Conservation (phyloP, 2,329 filamentous ascomycete genomes). For the Aspergillus awamori region DNA sequence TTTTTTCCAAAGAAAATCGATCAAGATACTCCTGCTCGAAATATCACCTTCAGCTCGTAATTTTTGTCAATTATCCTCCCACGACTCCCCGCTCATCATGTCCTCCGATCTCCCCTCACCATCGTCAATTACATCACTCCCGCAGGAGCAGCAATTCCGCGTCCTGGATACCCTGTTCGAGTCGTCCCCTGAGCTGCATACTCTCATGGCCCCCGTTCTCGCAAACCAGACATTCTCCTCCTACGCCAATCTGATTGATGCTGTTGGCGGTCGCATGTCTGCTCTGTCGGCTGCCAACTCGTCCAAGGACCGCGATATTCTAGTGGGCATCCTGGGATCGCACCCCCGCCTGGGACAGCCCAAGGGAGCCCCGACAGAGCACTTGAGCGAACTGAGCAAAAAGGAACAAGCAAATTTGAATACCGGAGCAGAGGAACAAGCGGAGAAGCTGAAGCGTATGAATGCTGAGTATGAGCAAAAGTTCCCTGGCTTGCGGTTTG, state of each 20-base stretch:
- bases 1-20: not conserved
- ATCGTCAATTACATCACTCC: conserved; percentile 57
- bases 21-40: not conserved
- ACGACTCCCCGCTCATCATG: conserved; percentile 20
- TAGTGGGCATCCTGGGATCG: conserved; percentile 74
- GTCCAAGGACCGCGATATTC: conserved; percentile 55
- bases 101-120: conserved; percentile 58
- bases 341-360: conserved; percentile 79
- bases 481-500: conserved; percentile 83
- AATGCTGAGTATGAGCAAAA: conserved; percentile 78
- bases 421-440: conserved; percentile 50
- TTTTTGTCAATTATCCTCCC: not conserved
- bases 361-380: conserved; percentile 56
- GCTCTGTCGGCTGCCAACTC: conserved; percentile 58
- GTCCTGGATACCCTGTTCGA: conserved; percentile 83
- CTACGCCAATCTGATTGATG: conserved; percentile 70
- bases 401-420: conserved; percentile 80
- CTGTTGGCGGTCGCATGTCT: conserved; percentile 65
- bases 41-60: conserved; percentile 6
- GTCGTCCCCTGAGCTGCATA: conserved; percentile 73
- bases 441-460: conserved; percentile 59
- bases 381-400: conserved; percentile 70
- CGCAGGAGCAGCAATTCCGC: conserved; percentile 55
- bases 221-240: conserved; percentile 61
- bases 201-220: conserved; percentile 70